phyloP scores from a whole-genome alignment of 2,329 filamentous ascomycete genomes.

The Aspergillus sp. region DNA sequence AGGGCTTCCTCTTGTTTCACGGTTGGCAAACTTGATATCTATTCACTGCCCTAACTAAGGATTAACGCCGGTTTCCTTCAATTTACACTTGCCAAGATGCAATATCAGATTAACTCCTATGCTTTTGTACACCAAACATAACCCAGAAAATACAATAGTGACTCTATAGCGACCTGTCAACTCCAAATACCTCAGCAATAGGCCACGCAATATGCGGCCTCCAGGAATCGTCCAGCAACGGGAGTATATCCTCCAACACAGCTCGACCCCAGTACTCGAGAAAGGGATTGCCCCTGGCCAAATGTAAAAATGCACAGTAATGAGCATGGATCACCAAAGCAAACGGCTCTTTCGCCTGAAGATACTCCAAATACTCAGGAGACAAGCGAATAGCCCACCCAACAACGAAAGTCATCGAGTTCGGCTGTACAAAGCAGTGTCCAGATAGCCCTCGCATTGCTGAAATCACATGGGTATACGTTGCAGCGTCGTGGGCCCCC shows the following conservation, averaged over 20 bases:
- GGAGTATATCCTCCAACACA: slow-evolving; percentile 18
- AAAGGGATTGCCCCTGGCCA: slow-evolving; percentile 19
- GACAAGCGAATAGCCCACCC: slow-evolving; percentile 23
- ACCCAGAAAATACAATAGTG: no score
- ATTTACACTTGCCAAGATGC: no score
- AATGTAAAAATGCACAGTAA: slow-evolving; percentile 22
- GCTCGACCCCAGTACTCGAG: slow-evolving; percentile 19
- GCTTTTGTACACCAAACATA: neutral
- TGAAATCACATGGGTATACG: slow-evolving; percentile 6
- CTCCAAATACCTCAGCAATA: slow-evolving; percentile 10
- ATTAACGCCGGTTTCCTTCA: no score
- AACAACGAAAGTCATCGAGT: slow-evolving; percentile 19
- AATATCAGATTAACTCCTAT: no score
- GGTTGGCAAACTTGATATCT: no score
- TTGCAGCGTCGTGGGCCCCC: neutral
- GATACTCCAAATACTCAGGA: slow-evolving; percentile 11
- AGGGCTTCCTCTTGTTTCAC: no score
- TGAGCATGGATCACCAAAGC: slow-evolving; percentile 24
- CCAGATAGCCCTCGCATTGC: slow-evolving; percentile 11
- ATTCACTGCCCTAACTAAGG: no score
- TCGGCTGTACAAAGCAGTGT: slow-evolving; percentile 16
- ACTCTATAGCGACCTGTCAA: neutral
- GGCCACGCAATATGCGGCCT: slow-evolving; percentile 21
- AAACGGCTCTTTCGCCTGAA: slow-evolving; percentile 14
- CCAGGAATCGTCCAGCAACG: slow-evolving; percentile 15